Evolutionary conservation across 1,284 basidiomycete species (phyloP).

Genomic region (Vanrija sp.): DNA sequence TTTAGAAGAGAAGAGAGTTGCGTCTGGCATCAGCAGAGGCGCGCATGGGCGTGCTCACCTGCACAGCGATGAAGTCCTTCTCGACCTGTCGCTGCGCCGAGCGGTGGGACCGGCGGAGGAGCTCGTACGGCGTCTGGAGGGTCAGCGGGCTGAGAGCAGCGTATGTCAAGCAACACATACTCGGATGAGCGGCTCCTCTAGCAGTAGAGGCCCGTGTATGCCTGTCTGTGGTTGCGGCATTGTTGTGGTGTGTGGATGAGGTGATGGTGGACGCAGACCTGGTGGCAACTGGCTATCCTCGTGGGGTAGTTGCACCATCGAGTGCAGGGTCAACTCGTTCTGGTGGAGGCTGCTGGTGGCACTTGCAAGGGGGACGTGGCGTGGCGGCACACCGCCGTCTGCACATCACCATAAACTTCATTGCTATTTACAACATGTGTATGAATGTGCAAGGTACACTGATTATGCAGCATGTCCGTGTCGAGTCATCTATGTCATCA

Average conservation of each 20-base stretch:
- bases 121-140: slow-evolving; percentile 47
- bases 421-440: no score
- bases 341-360: no score
- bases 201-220: slow-evolving; percentile 28
- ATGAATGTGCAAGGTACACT: no score
- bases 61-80: slow-evolving; percentile 41
- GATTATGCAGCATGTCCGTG: no score
- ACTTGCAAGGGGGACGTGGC: no score
- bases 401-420: no score
- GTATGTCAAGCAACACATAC: slow-evolving; percentile 18
- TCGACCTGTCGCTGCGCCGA: slow-evolving; percentile 49
- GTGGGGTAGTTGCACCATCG: no score
- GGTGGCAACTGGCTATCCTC: no score
- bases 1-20: slow-evolving; percentile 23
- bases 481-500: no score
- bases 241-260: not conserved
- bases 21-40: slow-evolving; percentile 3
- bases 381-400: no score
- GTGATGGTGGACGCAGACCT: no score
- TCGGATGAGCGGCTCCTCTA: slow-evolving; percentile 44
- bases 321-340: no score
- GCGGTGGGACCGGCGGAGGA: slow-evolving; percentile 46
- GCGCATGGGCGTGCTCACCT: slow-evolving; percentile 1
- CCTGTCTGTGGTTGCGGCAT: slow-evolving; percentile 18
- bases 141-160: slow-evolving; percentile 2